Conservation (phyloP, 345 rosid genomes). For the Eutrema heterophyllum region DNA sequence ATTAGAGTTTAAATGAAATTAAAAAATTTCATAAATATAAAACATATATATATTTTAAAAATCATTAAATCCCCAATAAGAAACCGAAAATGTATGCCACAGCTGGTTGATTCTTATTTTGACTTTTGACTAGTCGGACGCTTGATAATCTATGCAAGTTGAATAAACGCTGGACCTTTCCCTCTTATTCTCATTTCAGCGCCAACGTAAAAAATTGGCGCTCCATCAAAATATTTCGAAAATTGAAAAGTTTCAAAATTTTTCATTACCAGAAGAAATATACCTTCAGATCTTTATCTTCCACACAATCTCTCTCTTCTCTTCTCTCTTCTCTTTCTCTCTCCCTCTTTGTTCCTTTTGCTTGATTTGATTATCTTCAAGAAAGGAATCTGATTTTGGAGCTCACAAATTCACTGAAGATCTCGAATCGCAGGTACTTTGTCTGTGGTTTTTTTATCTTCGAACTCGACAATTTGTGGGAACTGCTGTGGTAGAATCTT, state of each 20-base stretch:
- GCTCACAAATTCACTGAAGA: neutral
- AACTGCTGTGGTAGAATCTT: neutral
- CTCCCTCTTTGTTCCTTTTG: neutral
- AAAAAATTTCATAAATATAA: too few relatives aligned
- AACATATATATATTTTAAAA: too few relatives aligned
- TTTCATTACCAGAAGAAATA: neutral
- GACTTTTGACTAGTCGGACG: too few relatives aligned
- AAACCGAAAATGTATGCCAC: too few relatives aligned
- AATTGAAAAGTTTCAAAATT: neutral
- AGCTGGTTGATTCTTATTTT: too few relatives aligned
- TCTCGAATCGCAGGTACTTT: constrained; percentile 16
- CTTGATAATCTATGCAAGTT: too few relatives aligned
- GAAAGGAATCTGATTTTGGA: neutral
- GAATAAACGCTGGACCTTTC: too few relatives aligned
- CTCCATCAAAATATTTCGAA: constrained; percentile 13
- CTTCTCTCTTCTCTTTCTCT: neutral
- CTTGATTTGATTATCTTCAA: neutral
- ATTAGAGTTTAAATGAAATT: too few relatives aligned
- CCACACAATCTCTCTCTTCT: neutral
- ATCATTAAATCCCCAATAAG: too few relatives aligned
- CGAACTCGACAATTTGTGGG: neutral
- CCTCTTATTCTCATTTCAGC: too few relatives aligned
- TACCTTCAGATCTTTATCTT: constrained; percentile 17
- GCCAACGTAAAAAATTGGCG: constrained; percentile 27
- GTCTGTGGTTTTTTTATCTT: neutral